Base-by-base conservation (phyloP, 192 early-diverging fungal genomes). In the Coemansia sp. region DNA sequence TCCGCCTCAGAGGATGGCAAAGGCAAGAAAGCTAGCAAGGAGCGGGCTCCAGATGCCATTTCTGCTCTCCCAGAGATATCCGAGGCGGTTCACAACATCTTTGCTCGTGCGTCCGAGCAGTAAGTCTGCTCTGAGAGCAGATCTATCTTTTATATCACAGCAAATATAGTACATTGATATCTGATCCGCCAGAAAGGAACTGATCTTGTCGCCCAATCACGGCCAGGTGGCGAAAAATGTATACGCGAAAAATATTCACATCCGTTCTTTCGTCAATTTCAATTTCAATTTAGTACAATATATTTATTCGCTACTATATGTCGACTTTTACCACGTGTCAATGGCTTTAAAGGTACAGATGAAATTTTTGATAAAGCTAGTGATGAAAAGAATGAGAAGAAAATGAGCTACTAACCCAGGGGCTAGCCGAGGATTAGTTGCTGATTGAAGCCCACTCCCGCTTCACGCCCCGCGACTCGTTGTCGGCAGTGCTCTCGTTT, bases 11-110 rank as follows among this genome's bases (percentile, higher is more conserved):
- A 14, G 16, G 42, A n/a, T 9, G 21, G 37, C 11, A 14, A 7
- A 31, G 31, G 27, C 48, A 44, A 48, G 29, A 53, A 64, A 14
- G 17, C 5, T 34, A 35, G 29, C 63, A 53, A 64, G 41, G 50
- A 53, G 31, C 29, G 31, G 21, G 6, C 46, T 31, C 16, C 53
- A 59, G 9, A 44, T 21, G 7, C 59, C 27, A 27, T 44, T 50
- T 8, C 27, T n/a, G 41, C 42, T 16, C 79, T 77, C 7, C 79
- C 79, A 9, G 71, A 62, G 63, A 74, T 82, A 29, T 66, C 75
- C 13, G 48, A 74, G n/a, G 37, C 72, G 8, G 72, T 79, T 17
- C 77, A 74, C 72, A 61, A 66, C 10, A 70, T 79, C 51, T 79
- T 79, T 68, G 77, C 65, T 10, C 34, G 62, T 4, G 77, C 70